These are phyloP conservation scores for Naganishia cerealis DNA, from an alignment of 1,284 basidiomycete species.

Conservation along the genomic window DNA sequence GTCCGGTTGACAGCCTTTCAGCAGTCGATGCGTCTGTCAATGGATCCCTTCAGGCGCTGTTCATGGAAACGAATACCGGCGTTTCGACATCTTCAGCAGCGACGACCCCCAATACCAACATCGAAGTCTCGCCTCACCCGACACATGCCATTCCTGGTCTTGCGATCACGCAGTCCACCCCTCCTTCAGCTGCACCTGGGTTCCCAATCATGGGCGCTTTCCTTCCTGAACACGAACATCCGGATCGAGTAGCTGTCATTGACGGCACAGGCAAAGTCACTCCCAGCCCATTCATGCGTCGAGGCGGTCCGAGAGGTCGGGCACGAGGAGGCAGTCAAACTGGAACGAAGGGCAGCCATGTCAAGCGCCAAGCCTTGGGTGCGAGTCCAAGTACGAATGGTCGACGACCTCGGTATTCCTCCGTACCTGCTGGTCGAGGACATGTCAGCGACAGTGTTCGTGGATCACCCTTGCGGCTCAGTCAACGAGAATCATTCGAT, in stretches of 20 bases:
- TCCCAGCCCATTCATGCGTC: constrained; percentile 34
- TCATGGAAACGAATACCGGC: constrained; percentile 22
- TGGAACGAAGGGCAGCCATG: constrained; percentile 15
- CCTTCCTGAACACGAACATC: constrained; percentile 29
- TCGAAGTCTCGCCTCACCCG: constrained; percentile 21
- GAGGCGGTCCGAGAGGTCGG: constrained; percentile 22
- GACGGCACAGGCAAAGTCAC: constrained; percentile 34
- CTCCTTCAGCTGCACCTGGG: constrained; percentile 1
- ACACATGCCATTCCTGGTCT: constrained; percentile 15
- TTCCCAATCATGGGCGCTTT: constrained; percentile 35
- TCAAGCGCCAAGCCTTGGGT: constrained; percentile 24
- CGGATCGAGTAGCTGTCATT: constrained; percentile 32
- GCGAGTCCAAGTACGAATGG: constrained; percentile 25
- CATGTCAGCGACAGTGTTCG: constrained; percentile 23
- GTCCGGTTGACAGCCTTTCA: constrained; percentile 13
- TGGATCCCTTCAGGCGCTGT: constrained; percentile 15
- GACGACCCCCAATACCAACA: constrained; percentile 20
- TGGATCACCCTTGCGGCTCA: constrained; percentile 28
- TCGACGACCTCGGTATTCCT: constrained; percentile 32
- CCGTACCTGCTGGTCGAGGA: constrained; percentile 30
- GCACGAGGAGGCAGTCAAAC: constrained; percentile 19
- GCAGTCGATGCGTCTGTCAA: constrained; percentile 5
- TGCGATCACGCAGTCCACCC: constrained; percentile 11
- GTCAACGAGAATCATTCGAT: constrained; percentile 30
- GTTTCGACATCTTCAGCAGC: neutral